Base-by-base conservation (phyloP, 495 filamentous ascomycete genomes). In the Xylaria sp. region DNA sequence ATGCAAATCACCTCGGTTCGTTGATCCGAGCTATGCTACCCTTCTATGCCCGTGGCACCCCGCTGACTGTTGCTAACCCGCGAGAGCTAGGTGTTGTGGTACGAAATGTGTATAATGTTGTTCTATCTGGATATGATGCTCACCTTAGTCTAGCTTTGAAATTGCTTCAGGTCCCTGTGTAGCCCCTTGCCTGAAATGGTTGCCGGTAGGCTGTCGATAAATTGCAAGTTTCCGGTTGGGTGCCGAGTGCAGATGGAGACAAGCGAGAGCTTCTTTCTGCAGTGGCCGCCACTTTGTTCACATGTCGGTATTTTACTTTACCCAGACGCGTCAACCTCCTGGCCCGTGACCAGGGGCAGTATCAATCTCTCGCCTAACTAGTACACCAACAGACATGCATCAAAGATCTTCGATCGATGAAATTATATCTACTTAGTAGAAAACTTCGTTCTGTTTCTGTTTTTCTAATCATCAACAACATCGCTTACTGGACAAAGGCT, bases 281-380 rank as follows among this genome's bases (percentile, higher is more conserved):
- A 24, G 19, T 41, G 5, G 12, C 29, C 14, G 37, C 12, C n/a
- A 61, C 35, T 24, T 41, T 14, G 35, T 43, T 41, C 37, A 41
- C n/a, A 61, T 43, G 37, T 61, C 21, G 59, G 59, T 15, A 24
- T 21, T 61, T 61, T 61, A 26, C 59, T 61, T 43, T 21, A 61
- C 35, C n/a, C 29, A 37, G 14, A 24, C 37, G n/a, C n/a, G n/a
- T 41, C 58, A 40, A 61, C n/a, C 5, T 40, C n/a, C 41, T 37
- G 57, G 11, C 57, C 35, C 35, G 19, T 5, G 11, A 8, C 35
- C 31, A 3, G 58, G 35, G 35, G 37, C 8, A 61, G n/a, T 14
- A 15, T n/a, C n/a, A 15, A 21, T 21, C 7, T 61, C n/a, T 61
- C 17, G 37, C 59, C 37, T n/a, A 24, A 43, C n/a, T 7, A 61